Base-by-base conservation (phyloP, 306 rosid genomes). In the Lathyrus oleraceus region DNA sequence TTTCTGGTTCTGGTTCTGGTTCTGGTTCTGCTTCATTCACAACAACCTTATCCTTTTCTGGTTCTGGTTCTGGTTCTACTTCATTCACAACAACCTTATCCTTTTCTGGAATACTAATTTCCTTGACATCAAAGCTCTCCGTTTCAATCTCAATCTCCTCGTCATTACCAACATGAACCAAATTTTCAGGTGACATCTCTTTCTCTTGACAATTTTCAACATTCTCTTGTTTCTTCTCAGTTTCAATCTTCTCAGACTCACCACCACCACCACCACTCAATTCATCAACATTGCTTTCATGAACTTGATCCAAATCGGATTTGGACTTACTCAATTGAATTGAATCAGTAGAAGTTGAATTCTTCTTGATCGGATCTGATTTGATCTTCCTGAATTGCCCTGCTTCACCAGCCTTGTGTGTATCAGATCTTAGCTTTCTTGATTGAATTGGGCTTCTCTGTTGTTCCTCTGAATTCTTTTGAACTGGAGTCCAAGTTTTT, bases 91-190 rank as follows among this genome's bases (percentile, higher is more conserved):
- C 43, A 56, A 72, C 56, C 16, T 72, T 70, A 49, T 76, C 54
- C 16, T 76, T 73, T 48, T 72, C 85, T 67, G 85, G 80, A 23
- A 82, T 65, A 54, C 74, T 75, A 32, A 88, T 81, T 78, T 90
- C 90, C 85, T 87, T 86, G 25, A 89, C 82, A 44, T 87, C 95
- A 72, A 88, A 48, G 20, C 83, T 81, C 40, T 85, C 91, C 71
- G 65, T 57, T 65, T 72, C 83, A 65, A 61, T 59, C 44, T 85
- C 83, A 52, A 52, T 25, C 69, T 64, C 78, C 9, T 72, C 82
- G 6, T 19, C 70, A 43, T 6, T 77, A 25, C 15, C 71, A 35
- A 28, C 72, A 45, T 39, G 62, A 68, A 71, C 79, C 53, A 58
- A 49, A 51, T 66, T 61, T 30, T 83, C 67, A 17, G 83, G 65